phyloP scores from a whole-genome alignment of 345 rosid genomes.

The Cardamine resedifolia region DNA sequence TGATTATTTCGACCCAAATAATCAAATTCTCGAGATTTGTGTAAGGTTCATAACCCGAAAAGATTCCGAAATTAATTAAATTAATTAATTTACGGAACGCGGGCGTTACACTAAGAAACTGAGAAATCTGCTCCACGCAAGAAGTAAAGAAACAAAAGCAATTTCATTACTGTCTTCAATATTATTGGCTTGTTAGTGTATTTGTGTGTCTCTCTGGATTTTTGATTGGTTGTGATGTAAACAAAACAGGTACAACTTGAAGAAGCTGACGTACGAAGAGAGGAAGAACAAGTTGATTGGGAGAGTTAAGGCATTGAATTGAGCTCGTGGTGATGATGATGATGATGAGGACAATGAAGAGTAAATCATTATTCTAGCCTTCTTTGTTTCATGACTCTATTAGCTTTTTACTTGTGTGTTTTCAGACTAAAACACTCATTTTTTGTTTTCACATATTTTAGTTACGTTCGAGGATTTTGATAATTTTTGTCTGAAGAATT shows the following conservation, averaged over 20 bases:
- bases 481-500: not conserved
- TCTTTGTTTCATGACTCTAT: not conserved
- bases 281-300: constrained; percentile 30
- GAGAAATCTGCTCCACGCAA: constrained; percentile 26
- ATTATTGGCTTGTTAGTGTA: not conserved
- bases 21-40: too few relatives aligned
- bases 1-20: too few relatives aligned
- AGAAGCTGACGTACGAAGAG: constrained; percentile 27
- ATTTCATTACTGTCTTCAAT: not conserved
- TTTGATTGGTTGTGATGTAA: not conserved
- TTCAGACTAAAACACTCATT: not conserved
- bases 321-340: constrained; percentile 7
- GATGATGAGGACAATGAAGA: constrained; percentile 16
- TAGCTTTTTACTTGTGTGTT: not conserved
- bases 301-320: constrained; percentile 24
- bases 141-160: not conserved
- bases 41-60: too few relatives aligned
- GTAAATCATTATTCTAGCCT: not conserved
- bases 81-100: too few relatives aligned
- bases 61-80: too few relatives aligned
- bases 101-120: constrained; percentile 24
- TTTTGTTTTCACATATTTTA: constrained; percentile 2
- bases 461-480: not conserved
- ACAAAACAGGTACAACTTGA: constrained; percentile 23
- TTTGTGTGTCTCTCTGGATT: not conserved